phyloP scores from a whole-genome alignment of 1,139 yeast species.

The Candida frijolesensis region DNA sequence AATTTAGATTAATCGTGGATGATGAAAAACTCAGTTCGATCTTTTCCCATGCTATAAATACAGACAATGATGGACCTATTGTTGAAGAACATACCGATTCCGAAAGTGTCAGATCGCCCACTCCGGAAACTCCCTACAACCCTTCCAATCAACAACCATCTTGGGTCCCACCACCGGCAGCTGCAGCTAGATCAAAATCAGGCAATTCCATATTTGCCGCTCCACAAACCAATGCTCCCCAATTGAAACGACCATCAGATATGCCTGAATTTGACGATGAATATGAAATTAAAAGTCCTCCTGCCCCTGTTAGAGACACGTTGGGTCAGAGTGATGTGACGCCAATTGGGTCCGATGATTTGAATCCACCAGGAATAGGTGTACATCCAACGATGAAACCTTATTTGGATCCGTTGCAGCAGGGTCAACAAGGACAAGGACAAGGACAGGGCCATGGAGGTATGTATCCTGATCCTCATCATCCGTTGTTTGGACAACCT shows the following conservation, averaged over 20 bases:
- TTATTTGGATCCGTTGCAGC: conserved; percentile 31
- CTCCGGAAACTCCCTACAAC: conserved; percentile 15
- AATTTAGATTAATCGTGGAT: conserved; percentile 18
- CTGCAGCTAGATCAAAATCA: conserved; percentile 2
- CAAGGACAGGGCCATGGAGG: conserved; percentile 38
- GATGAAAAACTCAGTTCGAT: conserved; percentile 17
- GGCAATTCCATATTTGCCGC: conserved; percentile 7
- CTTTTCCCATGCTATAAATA: conserved; percentile 9
- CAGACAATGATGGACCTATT: conserved; percentile 12
- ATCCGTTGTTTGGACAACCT: conserved; percentile 46
- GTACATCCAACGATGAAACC: conserved; percentile 46
- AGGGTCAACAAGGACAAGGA: conserved; percentile 15
- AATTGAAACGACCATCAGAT: conserved; percentile 24
- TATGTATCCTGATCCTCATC: conserved; percentile 54
- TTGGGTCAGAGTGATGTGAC: conserved; percentile 21
- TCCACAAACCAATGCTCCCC: not conserved
- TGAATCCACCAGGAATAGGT: conserved; percentile 51
- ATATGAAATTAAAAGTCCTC: conserved; percentile 36
- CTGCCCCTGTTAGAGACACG: conserved; percentile 9
- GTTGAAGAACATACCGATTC: conserved; percentile 17
- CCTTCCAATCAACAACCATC: conserved; percentile 5
- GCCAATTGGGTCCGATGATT: conserved; percentile 51
- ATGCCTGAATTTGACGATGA: conserved; percentile 65
- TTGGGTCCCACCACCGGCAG: not conserved
- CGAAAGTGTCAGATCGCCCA: conserved; percentile 12